Conservation (phyloP, 2,329 filamentous ascomycete genomes). For the Dothiorella sarmentorum region DNA sequence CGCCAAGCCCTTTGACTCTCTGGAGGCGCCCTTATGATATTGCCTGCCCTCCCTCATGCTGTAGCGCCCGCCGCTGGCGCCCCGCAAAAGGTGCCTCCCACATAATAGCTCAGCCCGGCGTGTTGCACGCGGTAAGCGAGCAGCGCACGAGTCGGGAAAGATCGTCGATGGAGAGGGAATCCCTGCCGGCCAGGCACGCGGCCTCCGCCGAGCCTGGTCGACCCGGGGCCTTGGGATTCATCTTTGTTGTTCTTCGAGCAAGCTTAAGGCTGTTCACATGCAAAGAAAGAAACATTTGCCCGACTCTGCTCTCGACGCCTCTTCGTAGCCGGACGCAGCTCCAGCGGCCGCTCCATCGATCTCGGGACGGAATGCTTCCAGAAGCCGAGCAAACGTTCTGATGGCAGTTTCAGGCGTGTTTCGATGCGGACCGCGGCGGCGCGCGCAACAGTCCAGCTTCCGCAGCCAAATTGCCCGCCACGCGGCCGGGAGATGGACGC, state of each 20-base stretch:
- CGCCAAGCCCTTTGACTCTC: slow-evolving; percentile 1
- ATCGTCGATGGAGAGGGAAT: slow-evolving; percentile 18
- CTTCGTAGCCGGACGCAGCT: background rate
- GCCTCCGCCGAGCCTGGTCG: slow-evolving; percentile 17
- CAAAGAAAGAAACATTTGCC: slow-evolving; percentile 10
- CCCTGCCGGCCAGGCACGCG: slow-evolving; percentile 18
- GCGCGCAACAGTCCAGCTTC: background rate
- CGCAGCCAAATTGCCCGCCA: slow-evolving; percentile 1
- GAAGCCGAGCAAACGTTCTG: slow-evolving; percentile 5
- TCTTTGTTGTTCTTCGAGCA: slow-evolving; percentile 14
- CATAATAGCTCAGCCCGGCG: slow-evolving; percentile 4
- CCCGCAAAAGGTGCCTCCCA: slow-evolving; percentile 14
- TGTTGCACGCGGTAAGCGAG: slow-evolving; percentile 12
- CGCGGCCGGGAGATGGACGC: background rate
- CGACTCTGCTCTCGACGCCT: too few relatives aligned
- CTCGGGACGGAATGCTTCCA: slow-evolving; percentile 1
- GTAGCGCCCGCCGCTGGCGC: background rate
- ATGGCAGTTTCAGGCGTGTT: slow-evolving; percentile 13
- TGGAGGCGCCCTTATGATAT: background rate
- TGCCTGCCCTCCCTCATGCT: background rate
- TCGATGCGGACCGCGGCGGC: slow-evolving; percentile 4
- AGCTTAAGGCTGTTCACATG: slow-evolving; percentile 11
- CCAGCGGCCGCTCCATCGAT: background rate
- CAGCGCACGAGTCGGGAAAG: slow-evolving; percentile 15
- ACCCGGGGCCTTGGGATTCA: slow-evolving; percentile 15